A percentile compares a stretch with the other conserved stretches of the same genome.
These are phyloP conservation scores for Termitomyces bulborhizus DNA, from an alignment of 768 basidiomycete species.

Conservation along the genomic window DNA sequence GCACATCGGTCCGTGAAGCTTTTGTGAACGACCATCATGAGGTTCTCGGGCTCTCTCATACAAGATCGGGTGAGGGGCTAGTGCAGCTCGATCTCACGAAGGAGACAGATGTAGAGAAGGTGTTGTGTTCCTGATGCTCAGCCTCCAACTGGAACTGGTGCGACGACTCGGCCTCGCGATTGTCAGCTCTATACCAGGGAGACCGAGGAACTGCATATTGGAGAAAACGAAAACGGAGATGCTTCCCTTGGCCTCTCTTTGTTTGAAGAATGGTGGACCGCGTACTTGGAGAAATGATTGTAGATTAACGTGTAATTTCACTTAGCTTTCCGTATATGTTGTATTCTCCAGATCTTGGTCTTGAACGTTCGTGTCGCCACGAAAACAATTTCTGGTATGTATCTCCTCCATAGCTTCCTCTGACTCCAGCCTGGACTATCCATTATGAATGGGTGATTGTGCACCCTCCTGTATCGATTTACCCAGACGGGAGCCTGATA, in stretches of 20 bases:
- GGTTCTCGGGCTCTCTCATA: constrained; percentile 68
- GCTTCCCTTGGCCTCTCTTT: constrained; percentile 55
- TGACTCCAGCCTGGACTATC: too few relatives aligned
- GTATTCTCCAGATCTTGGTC: not conserved
- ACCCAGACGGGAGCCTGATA: too few relatives aligned
- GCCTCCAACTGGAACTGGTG: constrained; percentile 55
- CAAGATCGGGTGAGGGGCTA: constrained; percentile 50
- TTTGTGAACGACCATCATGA: constrained; percentile 41
- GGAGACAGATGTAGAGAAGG: constrained; percentile 40
- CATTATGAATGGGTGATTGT: constrained; percentile 44
- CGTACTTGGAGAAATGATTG: constrained; percentile 28
- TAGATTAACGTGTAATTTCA: not conserved
- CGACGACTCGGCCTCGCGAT: constrained; percentile 73
- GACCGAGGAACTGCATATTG: constrained; percentile 58
- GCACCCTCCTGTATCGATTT: too few relatives aligned
- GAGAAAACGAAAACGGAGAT: constrained; percentile 9
- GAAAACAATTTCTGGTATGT: not conserved
- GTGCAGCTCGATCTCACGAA: constrained; percentile 66
- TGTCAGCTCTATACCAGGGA: constrained; percentile 72
- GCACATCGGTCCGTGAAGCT: constrained; percentile 66
- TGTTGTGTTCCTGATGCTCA: constrained; percentile 65
- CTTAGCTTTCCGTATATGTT: not conserved
- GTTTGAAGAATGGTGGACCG: constrained; percentile 86
- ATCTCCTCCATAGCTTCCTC: constrained; percentile 12
- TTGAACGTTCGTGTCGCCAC: not conserved